Conservation (phyloP, 805 yeast species). For the Starmerella bombicola region DNA sequence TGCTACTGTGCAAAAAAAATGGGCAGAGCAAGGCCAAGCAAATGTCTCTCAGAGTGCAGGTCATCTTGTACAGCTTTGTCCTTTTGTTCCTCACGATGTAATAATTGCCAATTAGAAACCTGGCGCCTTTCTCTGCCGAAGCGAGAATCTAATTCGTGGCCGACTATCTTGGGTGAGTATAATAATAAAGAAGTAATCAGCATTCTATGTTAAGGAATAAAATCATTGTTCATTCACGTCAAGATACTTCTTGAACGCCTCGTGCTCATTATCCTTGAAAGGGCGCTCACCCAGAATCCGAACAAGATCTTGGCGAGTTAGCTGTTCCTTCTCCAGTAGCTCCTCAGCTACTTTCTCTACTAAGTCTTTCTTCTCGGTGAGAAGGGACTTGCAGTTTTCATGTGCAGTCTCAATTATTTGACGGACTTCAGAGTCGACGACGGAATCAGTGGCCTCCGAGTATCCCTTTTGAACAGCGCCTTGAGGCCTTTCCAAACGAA, state of each 20-base stretch:
- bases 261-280: slow-evolving; percentile 56
- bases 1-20: slow-evolving; percentile 6
- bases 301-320: slow-evolving; percentile 71
- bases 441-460: slow-evolving; percentile 56
- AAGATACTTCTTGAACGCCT: slow-evolving; percentile 81
- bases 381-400: slow-evolving; percentile 43
- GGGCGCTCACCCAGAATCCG: slow-evolving; percentile 66
- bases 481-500: slow-evolving; percentile 37
- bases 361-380: slow-evolving; percentile 45
- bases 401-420: slow-evolving; percentile 56
- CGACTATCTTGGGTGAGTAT: too few relatives aligned
- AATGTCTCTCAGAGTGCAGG: neutral
- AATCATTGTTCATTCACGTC: slow-evolving; percentile 28
- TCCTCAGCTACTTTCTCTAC: slow-evolving; percentile 65
- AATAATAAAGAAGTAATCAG: too few relatives aligned
- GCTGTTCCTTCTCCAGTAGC: slow-evolving; percentile 58
- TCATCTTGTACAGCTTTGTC: neutral
- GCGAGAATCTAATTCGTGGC: too few relatives aligned
- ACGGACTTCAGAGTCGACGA: slow-evolving; percentile 59
- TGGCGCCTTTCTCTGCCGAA: too few relatives aligned
- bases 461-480: slow-evolving; percentile 51
- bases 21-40: neutral
- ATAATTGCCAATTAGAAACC: too few relatives aligned
- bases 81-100: neutral
- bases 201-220: too few relatives aligned